These are phyloP conservation scores for Neolentinus lepideus DNA, from an alignment of 1,284 basidiomycete species.

Conservation along the genomic window DNA sequence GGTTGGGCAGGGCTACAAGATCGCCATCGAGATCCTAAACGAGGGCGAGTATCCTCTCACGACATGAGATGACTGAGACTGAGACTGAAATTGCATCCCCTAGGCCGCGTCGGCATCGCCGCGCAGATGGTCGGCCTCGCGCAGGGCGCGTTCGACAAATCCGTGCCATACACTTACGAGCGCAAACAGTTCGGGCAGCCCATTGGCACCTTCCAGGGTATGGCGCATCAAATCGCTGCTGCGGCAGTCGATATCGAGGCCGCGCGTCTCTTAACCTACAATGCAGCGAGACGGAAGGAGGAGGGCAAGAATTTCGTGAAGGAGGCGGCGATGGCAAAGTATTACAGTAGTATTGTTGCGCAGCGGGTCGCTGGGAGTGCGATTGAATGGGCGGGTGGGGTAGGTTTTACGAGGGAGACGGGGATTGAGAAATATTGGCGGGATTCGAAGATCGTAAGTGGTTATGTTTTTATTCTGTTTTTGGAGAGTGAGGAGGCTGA, in stretches of 20 bases:
- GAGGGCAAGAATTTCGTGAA: constrained; percentile 84
- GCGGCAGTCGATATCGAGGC: constrained; percentile 87
- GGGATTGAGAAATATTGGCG: constrained; percentile 94
- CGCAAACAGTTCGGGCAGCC: constrained; percentile 93
- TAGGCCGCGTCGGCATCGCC: constrained; percentile 91
- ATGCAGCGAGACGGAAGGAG: constrained; percentile 91
- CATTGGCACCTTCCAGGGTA: constrained; percentile 90
- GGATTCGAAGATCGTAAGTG: constrained; percentile 90
- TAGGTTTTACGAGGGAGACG: constrained; percentile 92
- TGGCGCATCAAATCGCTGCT: constrained; percentile 93
- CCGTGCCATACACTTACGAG: constrained; percentile 90
- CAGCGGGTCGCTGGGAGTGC: constrained; percentile 84
- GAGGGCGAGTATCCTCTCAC: constrained; percentile 47
- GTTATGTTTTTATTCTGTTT: neutral
- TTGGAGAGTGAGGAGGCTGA: constrained; percentile 1
- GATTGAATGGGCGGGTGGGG: constrained; percentile 96
- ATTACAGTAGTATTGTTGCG: constrained; percentile 84
- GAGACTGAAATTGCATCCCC: neutral
- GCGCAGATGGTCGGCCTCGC: constrained; percentile 97
- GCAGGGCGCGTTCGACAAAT: constrained; percentile 93
- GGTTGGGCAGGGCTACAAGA: constrained; percentile 94
- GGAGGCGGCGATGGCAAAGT: constrained; percentile 97
- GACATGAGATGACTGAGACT: too few relatives aligned
- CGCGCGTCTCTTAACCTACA: constrained; percentile 93
- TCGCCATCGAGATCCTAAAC: constrained; percentile 97